A percentile compares a stretch with the other conserved stretches of the same genome.
phyloP scores from a whole-genome alignment of 139 green algal genomes.

The Coelastrella sp. region DNA sequence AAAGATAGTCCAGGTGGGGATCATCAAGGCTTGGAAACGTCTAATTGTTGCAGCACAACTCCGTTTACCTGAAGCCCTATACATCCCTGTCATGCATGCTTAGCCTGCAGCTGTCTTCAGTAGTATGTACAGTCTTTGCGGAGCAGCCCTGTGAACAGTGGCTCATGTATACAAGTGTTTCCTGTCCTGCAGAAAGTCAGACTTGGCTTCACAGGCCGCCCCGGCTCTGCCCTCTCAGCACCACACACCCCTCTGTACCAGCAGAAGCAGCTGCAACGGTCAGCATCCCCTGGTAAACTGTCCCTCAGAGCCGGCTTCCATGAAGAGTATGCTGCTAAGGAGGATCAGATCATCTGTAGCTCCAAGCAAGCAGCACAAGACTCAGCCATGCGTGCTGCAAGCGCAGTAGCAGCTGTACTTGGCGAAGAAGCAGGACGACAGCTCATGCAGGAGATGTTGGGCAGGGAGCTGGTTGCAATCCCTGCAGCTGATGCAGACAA shows the following conservation, averaged over 20 bases:
- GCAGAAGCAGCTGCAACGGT: constrained; percentile 23
- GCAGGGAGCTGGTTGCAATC: background rate
- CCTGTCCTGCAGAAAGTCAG: constrained; percentile 1
- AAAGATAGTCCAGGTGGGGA: constrained; percentile 36
- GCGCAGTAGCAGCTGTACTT: constrained; percentile 14
- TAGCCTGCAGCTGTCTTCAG: background rate
- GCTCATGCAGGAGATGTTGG: constrained; percentile 31
- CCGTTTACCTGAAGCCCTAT: too few relatives aligned
- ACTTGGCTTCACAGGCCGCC: background rate
- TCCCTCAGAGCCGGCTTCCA: background rate
- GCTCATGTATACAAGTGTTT: background rate
- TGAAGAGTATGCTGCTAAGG: background rate
- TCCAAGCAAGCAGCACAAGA: background rate
- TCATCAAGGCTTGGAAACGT: too few relatives aligned
- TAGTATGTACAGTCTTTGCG: background rate
- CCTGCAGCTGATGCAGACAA: background rate
- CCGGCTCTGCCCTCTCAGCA: background rate
- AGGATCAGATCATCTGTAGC: background rate
- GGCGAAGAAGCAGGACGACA: constrained; percentile 24
- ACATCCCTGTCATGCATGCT: too few relatives aligned
- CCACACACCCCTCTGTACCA: background rate
- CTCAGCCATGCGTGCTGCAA: constrained; percentile 5
- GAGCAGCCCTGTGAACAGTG: background rate
- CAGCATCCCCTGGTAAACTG: constrained; percentile 9
- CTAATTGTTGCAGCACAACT: too few relatives aligned